Base-by-base conservation (phyloP, 1,284 basidiomycete genomes). In the Ustilago shanxiensis region DNA sequence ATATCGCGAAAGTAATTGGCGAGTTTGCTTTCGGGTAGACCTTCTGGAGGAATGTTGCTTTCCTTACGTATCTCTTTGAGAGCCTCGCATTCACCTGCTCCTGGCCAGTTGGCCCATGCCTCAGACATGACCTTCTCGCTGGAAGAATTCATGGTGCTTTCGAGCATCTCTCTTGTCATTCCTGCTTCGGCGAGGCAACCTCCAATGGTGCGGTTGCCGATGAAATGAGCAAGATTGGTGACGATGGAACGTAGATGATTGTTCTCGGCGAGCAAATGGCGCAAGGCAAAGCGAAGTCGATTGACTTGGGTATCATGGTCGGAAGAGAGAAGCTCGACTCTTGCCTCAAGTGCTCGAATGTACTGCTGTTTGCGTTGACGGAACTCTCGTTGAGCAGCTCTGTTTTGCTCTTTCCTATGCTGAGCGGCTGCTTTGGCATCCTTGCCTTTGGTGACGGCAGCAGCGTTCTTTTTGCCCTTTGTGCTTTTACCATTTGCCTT, bases 301-400 rank as follows among this genome's bases (percentile, higher is more conserved):
- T 83, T 77, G 18, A 84, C 79, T 51, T 84, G 82, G 29, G 78
- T 77, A 51, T 83, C 78, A 49, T 84, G 82, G 44, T 81, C 79
- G 13, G 76, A 69, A 8, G 82, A 83, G 35, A 83, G 74, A 9
- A 83, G 73, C 59, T 84, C 82, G 45, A 84, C 80, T 22, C 81
- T 66, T 0, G 76, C 75, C 37, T 84, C 82, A 37, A 84, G 71
- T 2, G 81, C 82, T n/a, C 79, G 71, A 24, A 82, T 81, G 66
- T 81, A 82, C 47, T 83, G 81, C 60, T 84, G 82, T 64, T 83
- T 83, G 24, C 82, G 69, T 49, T 84, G 82, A 2, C 82, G 64
- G 45, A 84, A 84, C 49, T 84, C 82, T 39, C 82, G 70, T 59
- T 84, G 82, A 11, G 82, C 81, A 2, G 82, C 69, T 33, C 82